A percentile compares a stretch with the other conserved stretches of the same genome.
phyloP scores from a whole-genome alignment of 129 eudicot species.

The Daucus carota region DNA sequence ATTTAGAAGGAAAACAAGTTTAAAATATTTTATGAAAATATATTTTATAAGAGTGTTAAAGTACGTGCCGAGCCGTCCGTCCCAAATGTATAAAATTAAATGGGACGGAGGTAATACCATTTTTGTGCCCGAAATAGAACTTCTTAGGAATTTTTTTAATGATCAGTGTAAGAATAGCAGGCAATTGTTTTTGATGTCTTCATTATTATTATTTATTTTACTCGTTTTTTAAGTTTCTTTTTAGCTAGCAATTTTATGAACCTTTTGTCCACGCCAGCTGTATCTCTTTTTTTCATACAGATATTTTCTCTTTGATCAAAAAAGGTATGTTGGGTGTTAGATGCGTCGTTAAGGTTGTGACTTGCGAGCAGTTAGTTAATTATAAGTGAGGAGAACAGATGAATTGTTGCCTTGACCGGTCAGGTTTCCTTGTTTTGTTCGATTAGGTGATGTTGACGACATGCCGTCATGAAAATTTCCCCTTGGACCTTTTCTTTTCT shows the following conservation, averaged over 20 bases:
- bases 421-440: background rate
- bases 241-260: background rate
- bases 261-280: background rate
- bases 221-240: no score
- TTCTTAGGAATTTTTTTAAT: background rate
- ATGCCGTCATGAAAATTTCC: background rate
- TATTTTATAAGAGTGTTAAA: no score
- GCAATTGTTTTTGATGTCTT: background rate
- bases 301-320: background rate
- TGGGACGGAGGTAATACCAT: no score
- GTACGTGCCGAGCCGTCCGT: no score
- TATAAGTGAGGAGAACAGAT: background rate
- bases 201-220: background rate
- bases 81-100: no score
- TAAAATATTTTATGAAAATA: no score
- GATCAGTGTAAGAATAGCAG: background rate
- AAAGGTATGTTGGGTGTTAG: background rate
- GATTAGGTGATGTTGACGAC: background rate
- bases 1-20: no score
- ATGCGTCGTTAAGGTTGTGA: background rate
- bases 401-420: background rate
- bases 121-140: background rate
- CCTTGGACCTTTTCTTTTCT: background rate
- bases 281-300: background rate
- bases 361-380: background rate